Conservation (phyloP, 2,329 filamentous ascomycete genomes). For the Paraconiothyrium sp. region DNA sequence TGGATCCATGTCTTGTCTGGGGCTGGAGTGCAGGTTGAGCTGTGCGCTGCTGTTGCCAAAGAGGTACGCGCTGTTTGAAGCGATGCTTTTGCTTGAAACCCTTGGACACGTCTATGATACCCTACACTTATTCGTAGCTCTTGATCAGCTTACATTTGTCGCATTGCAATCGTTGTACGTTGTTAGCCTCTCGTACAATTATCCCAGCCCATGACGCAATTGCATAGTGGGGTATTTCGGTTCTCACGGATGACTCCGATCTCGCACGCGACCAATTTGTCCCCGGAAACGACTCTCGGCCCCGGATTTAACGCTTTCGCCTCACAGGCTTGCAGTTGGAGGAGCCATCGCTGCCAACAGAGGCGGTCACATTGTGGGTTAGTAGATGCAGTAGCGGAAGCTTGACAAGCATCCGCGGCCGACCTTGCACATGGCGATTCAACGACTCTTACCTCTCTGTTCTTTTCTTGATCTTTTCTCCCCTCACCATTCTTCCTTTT, state of each 20-base stretch:
- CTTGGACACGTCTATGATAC: not conserved
- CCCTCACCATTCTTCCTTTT: not conserved
- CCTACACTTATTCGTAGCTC: not conserved
- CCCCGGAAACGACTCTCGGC: slow-evolving; percentile 6
- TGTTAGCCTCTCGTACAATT: not conserved
- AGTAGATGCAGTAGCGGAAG: slow-evolving; percentile 19
- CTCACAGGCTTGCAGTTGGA: not conserved
- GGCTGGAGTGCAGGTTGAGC: slow-evolving; percentile 84
- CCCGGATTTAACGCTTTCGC: slow-evolving; percentile 7
- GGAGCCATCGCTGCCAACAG: not conserved
- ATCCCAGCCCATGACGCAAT: slow-evolving; percentile 8
- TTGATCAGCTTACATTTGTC: not conserved
- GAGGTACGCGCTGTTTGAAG: slow-evolving; percentile 55
- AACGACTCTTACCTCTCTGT: not conserved
- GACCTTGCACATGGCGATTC: slow-evolving; percentile 9
- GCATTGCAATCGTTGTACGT: not conserved
- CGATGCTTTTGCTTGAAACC: not conserved
- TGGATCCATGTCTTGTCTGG: slow-evolving; percentile 95
- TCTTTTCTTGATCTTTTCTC: not conserved
- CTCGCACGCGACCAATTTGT: slow-evolving; percentile 13
- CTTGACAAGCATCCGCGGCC: slow-evolving; percentile 9
- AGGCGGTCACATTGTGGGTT: slow-evolving; percentile 9
- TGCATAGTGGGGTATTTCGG: slow-evolving; percentile 12
- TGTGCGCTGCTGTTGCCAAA: slow-evolving; percentile 73
- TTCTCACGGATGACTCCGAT: slow-evolving; percentile 10